Evolutionary conservation across 768 basidiomycete species (phyloP).

Genomic region (Lactarius evosmus): DNA sequence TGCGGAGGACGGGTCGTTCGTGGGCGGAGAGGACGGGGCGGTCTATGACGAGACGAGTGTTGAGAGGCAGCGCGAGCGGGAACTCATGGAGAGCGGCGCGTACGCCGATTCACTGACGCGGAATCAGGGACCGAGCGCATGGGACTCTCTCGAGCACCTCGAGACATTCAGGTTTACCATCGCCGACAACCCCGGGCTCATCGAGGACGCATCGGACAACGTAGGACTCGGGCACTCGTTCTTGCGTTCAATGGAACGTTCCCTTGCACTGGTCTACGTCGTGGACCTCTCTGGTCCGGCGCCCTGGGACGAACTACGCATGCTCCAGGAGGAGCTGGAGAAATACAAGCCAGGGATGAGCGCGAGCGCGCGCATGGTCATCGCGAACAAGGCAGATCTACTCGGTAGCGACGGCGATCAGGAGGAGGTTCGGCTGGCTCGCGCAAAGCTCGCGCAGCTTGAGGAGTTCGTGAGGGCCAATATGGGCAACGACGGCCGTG

Average conservation of each 20-base stretch:
- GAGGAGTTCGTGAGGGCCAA: slow-evolving; percentile 53
- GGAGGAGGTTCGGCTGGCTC: slow-evolving; percentile 48
- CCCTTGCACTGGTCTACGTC: slow-evolving; percentile 85
- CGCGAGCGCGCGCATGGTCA: slow-evolving; percentile 68
- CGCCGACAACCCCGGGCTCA: slow-evolving; percentile 94
- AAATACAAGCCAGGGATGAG: slow-evolving; percentile 79
- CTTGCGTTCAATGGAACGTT: slow-evolving; percentile 88
- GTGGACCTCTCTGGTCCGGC: slow-evolving; percentile 76
- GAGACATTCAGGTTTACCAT: slow-evolving; percentile 91
- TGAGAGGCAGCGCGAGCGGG: slow-evolving; percentile 48
- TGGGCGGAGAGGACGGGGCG: slow-evolving; percentile 50
- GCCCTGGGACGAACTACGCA: slow-evolving; percentile 74
- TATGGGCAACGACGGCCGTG: slow-evolving; percentile 40
- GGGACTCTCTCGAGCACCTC: slow-evolving; percentile 30
- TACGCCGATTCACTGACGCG: slow-evolving; percentile 49
- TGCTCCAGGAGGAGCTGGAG: slow-evolving; percentile 80
- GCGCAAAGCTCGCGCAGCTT: slow-evolving; percentile 52
- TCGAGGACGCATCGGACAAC: slow-evolving; percentile 79
- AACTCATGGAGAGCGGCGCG: slow-evolving; percentile 50
- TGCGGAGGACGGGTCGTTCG: slow-evolving; percentile 71
- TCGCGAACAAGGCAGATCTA: slow-evolving; percentile 95
- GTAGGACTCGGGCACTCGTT: slow-evolving; percentile 94
- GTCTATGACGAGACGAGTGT: slow-evolving; percentile 66
- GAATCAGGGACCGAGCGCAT: slow-evolving; percentile 38
- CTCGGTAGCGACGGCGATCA: slow-evolving; percentile 48